Conservation (phyloP, 345 rosid species). For the Turritis glabra region DNA sequence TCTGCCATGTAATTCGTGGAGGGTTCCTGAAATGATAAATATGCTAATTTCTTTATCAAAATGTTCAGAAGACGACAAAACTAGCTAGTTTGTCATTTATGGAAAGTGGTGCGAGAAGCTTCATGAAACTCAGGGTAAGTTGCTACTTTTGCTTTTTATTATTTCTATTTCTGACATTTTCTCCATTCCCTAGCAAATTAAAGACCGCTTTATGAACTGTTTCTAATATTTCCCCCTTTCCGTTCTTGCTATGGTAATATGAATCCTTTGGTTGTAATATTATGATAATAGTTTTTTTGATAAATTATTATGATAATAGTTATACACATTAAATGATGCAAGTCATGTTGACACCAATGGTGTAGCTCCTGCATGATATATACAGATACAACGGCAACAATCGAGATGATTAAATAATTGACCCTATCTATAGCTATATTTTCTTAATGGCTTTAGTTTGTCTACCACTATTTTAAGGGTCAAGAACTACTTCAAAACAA, state of each 20-base stretch:
- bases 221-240: background rate
- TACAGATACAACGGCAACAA: conserved; percentile 15
- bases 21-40: conserved; percentile 21
- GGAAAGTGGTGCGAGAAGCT: conserved; percentile 39
- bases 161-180: conserved; percentile 33
- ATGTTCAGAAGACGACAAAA: conserved; percentile 31
- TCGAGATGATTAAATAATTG: background rate
- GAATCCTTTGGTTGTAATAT: background rate
- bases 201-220: conserved; percentile 2
- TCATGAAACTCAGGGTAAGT: conserved; percentile 39
- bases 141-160: conserved; percentile 35
- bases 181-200: conserved; percentile 23
- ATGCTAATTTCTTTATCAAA: background rate
- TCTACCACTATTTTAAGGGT: background rate
- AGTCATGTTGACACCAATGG: conserved; percentile 12
- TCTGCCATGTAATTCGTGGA: conserved; percentile 31
- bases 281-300: background rate
- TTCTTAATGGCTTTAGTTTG: background rate
- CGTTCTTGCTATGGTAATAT: background rate
- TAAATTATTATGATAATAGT: background rate
- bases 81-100: conserved; percentile 17
- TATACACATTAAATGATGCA: background rate
- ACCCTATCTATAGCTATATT: background rate
- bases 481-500: background rate
- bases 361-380: background rate